Percentiles rank a stretch among this genome's conserved stretches.
phyloP scores from a whole-genome alignment of 2,329 filamentous ascomycete species.

The Huntiella moniliformis region DNA sequence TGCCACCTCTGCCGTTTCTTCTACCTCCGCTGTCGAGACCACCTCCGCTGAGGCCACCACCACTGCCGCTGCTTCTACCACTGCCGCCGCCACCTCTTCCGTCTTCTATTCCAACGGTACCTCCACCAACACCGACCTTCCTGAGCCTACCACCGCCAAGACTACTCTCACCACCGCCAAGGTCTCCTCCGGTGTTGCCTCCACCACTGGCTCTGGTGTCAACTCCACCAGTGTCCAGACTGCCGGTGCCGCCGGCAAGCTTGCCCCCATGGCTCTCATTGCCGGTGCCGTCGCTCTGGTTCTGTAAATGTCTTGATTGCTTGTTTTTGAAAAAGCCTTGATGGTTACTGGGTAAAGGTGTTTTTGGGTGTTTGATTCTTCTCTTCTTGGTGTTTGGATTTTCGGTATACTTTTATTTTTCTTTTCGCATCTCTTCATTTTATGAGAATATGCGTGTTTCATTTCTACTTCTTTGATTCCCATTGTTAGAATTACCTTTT shows the following conservation, averaged over 20 bases:
- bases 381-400: no score
- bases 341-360: no score
- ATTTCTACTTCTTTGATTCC: no score
- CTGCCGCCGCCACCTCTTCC: slow-evolving; percentile 15
- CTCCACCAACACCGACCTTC: slow-evolving; percentile 17
- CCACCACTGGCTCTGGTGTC: slow-evolving; percentile 12
- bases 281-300: slow-evolving; percentile 7
- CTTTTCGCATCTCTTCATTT: no score
- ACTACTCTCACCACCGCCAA: slow-evolving; percentile 15
- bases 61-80: slow-evolving; percentile 15
- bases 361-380: no score
- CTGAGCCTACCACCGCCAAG: slow-evolving; percentile 15
- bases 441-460: no score
- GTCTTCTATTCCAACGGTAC: slow-evolving; percentile 15
- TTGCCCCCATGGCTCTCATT: slow-evolving; percentile 9
- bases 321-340: no score
- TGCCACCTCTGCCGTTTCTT: slow-evolving; percentile 13
- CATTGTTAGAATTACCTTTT: no score
- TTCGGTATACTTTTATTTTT: no score
- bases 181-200: slow-evolving; percentile 1
- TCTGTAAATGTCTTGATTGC: slow-evolving; percentile 6
- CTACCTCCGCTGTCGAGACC: slow-evolving; percentile 14
- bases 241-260: slow-evolving; percentile 8
- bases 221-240: slow-evolving; percentile 13
- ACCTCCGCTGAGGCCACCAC: slow-evolving; percentile 16